Evolutionary conservation across 345 rosid genomes (phyloP), one percentile per base, ranked within the genome.

Genomic region (Laguncularia racemosa): DNA sequence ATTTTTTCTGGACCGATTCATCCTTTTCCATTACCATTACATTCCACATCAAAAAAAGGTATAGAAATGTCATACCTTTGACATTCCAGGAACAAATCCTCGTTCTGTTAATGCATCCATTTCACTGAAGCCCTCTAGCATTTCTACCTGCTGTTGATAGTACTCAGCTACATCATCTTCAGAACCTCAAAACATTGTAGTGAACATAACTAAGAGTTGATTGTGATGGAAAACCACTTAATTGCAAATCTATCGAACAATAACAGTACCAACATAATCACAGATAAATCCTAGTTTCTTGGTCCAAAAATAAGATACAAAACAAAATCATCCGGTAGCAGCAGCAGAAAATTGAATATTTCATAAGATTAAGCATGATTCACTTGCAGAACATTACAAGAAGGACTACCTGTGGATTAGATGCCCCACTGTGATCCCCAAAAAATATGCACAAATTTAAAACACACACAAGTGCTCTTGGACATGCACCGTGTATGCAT

Each of bases 71-170:
- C 17, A 53, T 40, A 93, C 99, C 96, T 81, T 85, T 11, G 99
- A 79, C 90, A 93, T 75, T 68, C 81, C 77, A 70, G 92, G 96
- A 71, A 89, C 65, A 79, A 82, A 93, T 47, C 99, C 99, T 44
- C 95, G 96, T 61, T 85, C 96, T 0, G 96, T 82, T 63, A 93
- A 81, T 52, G 80, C 89, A 75, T 93, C 99, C 99, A 93, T 93
- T 77, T 93, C 97, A 18, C 70, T 79, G 57, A 93, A 93, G 8
- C 97, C 97, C 63, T 93, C 97, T 23, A 93, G 97, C 96, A 85
- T 87, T 73, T 87, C 95, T 50, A 76, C 90, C 67, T 93, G 97
- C 75, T 93, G 99, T 78, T 89, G 96, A 69, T 93, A 93, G 76
- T 87, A 93, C 62, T 81, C 97, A 3, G 97, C 99, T 52, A 93